These are phyloP conservation scores for Penicillium sp. DNA, from an alignment of 2,329 filamentous ascomycete genomes.

Conservation along the genomic window DNA sequence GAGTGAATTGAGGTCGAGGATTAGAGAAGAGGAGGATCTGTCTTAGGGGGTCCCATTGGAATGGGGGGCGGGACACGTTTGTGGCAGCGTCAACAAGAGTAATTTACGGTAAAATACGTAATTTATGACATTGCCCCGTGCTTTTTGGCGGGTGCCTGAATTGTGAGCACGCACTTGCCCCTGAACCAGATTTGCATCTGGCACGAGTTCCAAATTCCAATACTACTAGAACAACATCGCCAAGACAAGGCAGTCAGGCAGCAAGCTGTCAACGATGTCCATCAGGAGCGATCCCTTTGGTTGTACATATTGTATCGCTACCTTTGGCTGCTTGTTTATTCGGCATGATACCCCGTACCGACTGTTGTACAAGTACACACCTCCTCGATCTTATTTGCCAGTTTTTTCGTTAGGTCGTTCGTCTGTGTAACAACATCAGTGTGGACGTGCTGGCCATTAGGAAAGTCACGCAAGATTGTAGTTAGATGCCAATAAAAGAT, in stretches of 20 bases:
- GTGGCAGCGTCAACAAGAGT: slow-evolving; percentile 15
- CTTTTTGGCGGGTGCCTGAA: background rate
- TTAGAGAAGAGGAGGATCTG: slow-evolving; percentile 6
- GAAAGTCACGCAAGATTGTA: too few relatives aligned
- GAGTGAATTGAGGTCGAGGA: slow-evolving; percentile 23
- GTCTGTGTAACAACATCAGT: background rate
- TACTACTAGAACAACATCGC: too few relatives aligned
- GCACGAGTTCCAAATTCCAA: background rate
- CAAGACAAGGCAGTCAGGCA: background rate
- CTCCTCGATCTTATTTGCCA: too few relatives aligned
- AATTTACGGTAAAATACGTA: slow-evolving; percentile 12
- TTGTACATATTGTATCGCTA: background rate
- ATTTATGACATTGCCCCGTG: background rate
- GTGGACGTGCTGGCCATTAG: background rate
- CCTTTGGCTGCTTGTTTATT: background rate
- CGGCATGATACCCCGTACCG: background rate
- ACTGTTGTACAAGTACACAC: background rate
- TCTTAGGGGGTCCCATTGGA: slow-evolving; percentile 13
- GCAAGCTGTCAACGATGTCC: too few relatives aligned
- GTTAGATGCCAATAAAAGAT: too few relatives aligned
- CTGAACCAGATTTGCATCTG: background rate
- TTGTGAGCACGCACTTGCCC: slow-evolving; percentile 11
- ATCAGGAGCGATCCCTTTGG: background rate
- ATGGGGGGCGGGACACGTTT: slow-evolving; percentile 22
- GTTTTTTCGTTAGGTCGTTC: background rate